phyloP scores from a whole-genome alignment of 2,329 filamentous ascomycete genomes.

The Penicillium brasilianum region DNA sequence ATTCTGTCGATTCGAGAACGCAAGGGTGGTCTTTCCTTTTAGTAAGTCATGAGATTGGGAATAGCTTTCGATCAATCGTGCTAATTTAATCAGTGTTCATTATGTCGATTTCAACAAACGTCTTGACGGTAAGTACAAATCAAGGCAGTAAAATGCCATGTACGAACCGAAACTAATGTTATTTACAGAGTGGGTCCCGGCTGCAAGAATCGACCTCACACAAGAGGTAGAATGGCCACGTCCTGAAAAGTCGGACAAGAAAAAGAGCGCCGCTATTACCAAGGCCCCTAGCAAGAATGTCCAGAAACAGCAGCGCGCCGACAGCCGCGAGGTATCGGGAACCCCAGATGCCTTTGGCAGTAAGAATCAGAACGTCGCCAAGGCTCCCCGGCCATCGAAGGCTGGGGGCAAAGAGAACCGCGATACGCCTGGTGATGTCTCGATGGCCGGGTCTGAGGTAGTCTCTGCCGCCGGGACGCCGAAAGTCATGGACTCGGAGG shows the following conservation, averaged over 20 bases:
- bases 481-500: constrained; percentile 41
- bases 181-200: constrained; percentile 89
- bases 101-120: constrained; percentile 98
- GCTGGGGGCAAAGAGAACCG: constrained; percentile 66
- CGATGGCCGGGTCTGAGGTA: constrained; percentile 41
- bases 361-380: constrained; percentile 55
- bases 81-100: constrained; percentile 66
- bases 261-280: constrained; percentile 66
- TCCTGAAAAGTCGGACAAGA: constrained; percentile 86
- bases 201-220: constrained; percentile 79
- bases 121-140: constrained; percentile 58
- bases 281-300: constrained; percentile 64
- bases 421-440: constrained; percentile 39
- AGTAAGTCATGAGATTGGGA: constrained; percentile 51
- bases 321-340: constrained; percentile 60
- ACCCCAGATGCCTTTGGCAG: constrained; percentile 59
- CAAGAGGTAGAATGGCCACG: constrained; percentile 96
- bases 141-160: background rate
- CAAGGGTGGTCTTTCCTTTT: constrained; percentile 86
- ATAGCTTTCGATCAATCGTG: background rate
- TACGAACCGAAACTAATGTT: constrained; percentile 63
- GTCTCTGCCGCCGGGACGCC: constrained; percentile 48
- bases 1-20: constrained; percentile 93
- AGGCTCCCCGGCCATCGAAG: constrained; percentile 56
- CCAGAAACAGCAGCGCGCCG: constrained; percentile 57